phyloP scores from a whole-genome alignment of 108 stramenopile genomes.

The Pseudonitzschia multiseries region DNA sequence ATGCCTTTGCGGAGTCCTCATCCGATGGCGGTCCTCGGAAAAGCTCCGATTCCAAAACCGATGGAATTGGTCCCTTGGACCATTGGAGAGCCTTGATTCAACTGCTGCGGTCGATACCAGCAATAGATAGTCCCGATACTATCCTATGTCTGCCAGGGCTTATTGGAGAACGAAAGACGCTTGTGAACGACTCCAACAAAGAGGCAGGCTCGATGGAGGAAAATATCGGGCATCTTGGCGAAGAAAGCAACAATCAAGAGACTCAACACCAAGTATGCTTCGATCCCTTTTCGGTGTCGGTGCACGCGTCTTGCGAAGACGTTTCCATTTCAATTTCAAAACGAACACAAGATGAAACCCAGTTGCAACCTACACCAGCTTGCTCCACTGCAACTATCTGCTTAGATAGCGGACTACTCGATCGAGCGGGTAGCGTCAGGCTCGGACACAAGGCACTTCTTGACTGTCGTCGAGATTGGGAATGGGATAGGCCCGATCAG shows the following conservation, averaged over 20 bases:
- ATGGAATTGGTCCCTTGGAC: constrained; percentile 16
- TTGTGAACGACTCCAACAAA: not conserved
- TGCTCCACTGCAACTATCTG: not conserved
- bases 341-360: not conserved
- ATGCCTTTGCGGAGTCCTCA: constrained; percentile 33
- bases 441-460: not conserved
- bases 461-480: constrained; percentile 14
- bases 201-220: not conserved
- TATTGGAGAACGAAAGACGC: not conserved
- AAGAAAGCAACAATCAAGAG: not conserved
- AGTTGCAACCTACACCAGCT: not conserved
- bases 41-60: not conserved
- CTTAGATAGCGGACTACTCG: not conserved
- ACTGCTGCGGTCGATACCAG: constrained; percentile 22
- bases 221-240: not conserved
- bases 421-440: not conserved
- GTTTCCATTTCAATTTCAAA: not conserved
- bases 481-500: constrained; percentile 5
- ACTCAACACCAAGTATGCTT: not conserved
- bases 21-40: not conserved
- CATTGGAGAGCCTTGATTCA: constrained; percentile 28
- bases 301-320: constrained; percentile 29
- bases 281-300: constrained; percentile 30
- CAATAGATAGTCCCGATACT: constrained; percentile 17
- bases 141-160: not conserved